A percentile compares a stretch with the other conserved stretches of the same genome.
phyloP scores from a whole-genome alignment of 768 basidiomycete species.

The Harrya chromipes region DNA sequence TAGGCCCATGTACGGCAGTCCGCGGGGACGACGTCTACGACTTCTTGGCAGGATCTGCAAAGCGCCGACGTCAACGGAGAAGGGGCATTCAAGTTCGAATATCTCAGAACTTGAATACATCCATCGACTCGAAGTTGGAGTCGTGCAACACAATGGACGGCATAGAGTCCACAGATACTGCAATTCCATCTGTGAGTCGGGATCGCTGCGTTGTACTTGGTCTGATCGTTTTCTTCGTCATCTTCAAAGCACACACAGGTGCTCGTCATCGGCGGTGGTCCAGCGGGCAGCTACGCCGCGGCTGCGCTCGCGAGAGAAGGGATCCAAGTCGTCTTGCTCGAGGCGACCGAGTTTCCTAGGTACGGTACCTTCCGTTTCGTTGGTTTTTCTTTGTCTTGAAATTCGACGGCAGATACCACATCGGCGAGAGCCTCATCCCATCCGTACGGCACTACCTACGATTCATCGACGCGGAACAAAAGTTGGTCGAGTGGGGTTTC shows the following conservation, averaged over 20 bases:
- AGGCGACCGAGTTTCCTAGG: background rate
- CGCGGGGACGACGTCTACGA: too few relatives aligned
- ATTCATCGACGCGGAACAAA: background rate
- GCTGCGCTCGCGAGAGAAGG: constrained; percentile 1
- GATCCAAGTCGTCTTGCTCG: background rate
- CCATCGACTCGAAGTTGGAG: too few relatives aligned
- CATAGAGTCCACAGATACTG: too few relatives aligned
- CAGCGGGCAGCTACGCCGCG: constrained; percentile 2
- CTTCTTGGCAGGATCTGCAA: too few relatives aligned
- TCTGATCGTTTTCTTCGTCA: too few relatives aligned
- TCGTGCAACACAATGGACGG: too few relatives aligned
- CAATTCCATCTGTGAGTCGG: too few relatives aligned
- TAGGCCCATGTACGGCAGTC: too few relatives aligned
- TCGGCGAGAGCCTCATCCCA: background rate
- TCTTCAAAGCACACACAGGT: background rate
- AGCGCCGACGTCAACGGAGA: too few relatives aligned
- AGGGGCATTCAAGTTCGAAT: too few relatives aligned
- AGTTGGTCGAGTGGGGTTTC: background rate
- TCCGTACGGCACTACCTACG: background rate
- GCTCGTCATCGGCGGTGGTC: constrained; percentile 1
- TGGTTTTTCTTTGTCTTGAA: background rate
- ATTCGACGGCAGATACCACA: background rate
- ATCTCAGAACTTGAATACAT: too few relatives aligned
- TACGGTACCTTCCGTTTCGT: background rate
- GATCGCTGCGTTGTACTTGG: too few relatives aligned